phyloP scores from a whole-genome alignment of 192 early-diverging fungal genomes.

The Linnemannia elongata region DNA sequence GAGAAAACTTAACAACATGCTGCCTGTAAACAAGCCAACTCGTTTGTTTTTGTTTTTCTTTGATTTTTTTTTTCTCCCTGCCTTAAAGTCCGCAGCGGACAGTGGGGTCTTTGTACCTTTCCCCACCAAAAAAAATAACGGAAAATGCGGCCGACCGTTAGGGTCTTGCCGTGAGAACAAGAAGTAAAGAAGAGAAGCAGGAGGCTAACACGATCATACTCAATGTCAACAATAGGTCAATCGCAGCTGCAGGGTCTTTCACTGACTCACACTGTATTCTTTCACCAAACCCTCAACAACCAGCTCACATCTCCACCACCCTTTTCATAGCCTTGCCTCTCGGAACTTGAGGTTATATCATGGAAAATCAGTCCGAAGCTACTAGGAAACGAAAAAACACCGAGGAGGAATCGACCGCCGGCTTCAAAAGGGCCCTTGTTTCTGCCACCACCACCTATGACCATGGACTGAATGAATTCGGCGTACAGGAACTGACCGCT shows the following conservation, averaged over 20 bases:
- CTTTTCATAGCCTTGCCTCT: neutral
- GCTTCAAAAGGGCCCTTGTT: conserved; percentile 41
- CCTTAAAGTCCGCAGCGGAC: conserved; percentile 2
- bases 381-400: conserved; percentile 34
- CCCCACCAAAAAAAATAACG: neutral
- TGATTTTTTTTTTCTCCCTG: neutral
- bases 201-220: neutral
- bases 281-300: neutral
- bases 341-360: neutral
- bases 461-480: neutral
- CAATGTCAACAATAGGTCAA: neutral
- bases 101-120: neutral
- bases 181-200: neutral
- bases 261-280: neutral
- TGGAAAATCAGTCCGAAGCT: conserved; percentile 19
- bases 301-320: too few relatives aligned
- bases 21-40: neutral
- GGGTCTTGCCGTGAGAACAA: neutral
- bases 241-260: neutral
- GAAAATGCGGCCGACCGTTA: neutral
- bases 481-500: neutral
- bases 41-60: neutral
- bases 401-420: conserved; percentile 12
- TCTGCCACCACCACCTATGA: conserved; percentile 3
- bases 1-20: neutral